Evolutionary conservation across 129 eudicot genomes (phyloP).

Genomic region (Artemisia argyi): DNA sequence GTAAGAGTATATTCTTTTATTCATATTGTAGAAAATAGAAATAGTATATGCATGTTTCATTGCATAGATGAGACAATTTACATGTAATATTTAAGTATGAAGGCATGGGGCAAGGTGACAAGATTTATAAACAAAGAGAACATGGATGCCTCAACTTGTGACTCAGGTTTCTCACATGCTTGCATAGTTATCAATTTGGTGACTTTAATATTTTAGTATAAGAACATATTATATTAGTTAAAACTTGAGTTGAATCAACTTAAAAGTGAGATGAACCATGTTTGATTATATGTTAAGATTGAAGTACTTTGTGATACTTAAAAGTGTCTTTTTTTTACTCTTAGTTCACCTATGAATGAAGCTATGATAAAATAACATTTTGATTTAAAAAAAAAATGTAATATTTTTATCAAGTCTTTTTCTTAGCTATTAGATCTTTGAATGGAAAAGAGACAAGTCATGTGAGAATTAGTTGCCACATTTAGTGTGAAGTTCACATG

Average conservation of each 20-base stretch:
- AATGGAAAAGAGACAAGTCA: constrained; percentile 18
- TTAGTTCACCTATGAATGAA: neutral
- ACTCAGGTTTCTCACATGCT: constrained; percentile 37
- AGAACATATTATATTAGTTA: neutral
- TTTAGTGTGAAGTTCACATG: constrained; percentile 38
- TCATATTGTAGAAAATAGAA: neutral
- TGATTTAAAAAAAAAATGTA: neutral
- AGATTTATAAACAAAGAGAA: constrained; percentile 36
- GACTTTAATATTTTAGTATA: constrained; percentile 9
- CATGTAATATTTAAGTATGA: constrained; percentile 10
- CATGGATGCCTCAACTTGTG: constrained; percentile 36
- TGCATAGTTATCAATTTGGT: constrained; percentile 18
- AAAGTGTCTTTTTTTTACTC: neutral
- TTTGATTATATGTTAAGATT: constrained; percentile 12
- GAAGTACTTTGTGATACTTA: neutral
- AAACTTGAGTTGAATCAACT: constrained; percentile 8
- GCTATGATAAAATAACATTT: neutral
- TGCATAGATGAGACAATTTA: constrained; percentile 6
- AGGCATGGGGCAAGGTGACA: constrained; percentile 34
- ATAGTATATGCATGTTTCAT: neutral
- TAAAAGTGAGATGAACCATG: constrained; percentile 4
- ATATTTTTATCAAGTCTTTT: constrained; percentile 3
- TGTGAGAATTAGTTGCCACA: constrained; percentile 28
- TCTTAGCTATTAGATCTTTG: constrained; percentile 6
- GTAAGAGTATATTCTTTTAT: constrained; percentile 19